phyloP scores from a whole-genome alignment of 2,329 filamentous ascomycete genomes.

The Sarocladium strictum region DNA sequence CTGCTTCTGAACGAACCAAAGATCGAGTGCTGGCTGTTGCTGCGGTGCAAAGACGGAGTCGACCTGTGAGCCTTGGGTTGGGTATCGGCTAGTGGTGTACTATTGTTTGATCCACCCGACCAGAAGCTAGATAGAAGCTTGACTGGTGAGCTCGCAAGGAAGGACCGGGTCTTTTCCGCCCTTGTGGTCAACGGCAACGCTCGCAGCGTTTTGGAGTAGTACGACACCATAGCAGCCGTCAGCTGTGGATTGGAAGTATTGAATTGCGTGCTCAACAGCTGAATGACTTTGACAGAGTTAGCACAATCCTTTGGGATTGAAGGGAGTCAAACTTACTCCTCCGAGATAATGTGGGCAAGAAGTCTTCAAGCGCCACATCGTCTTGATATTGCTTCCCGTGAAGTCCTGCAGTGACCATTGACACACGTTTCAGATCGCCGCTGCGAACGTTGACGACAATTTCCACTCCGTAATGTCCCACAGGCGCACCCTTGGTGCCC shows the following conservation, averaged over 20 bases:
- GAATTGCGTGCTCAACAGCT: constrained; percentile 66
- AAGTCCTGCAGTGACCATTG: constrained; percentile 52
- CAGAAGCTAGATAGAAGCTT: constrained; percentile 85
- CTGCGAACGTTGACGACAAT: constrained; percentile 59
- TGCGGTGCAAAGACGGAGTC: constrained; percentile 32
- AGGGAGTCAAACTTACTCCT: constrained; percentile 63
- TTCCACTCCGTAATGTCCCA: constrained; percentile 65
- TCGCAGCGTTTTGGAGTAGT: constrained; percentile 71
- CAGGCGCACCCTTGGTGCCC: constrained; percentile 59
- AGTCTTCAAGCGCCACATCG: constrained; percentile 64
- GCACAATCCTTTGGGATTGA: too few species aligned
- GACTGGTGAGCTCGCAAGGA: constrained; percentile 77
- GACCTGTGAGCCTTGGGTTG: constrained; percentile 34
- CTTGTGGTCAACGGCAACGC: constrained; percentile 55
- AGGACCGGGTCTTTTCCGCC: constrained; percentile 59
- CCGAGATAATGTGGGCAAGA: constrained; percentile 68
- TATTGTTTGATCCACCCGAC: constrained; percentile 44
- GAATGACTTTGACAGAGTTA: constrained; percentile 52
- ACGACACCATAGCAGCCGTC: constrained; percentile 64
- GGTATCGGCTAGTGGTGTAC: constrained; percentile 24
- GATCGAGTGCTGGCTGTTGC: constrained; percentile 47
- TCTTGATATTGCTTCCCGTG: constrained; percentile 70
- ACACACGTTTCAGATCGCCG: constrained; percentile 44
- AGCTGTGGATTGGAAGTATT: constrained; percentile 59
- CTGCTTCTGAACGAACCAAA: constrained; percentile 48